These are phyloP conservation scores for Xylaria arbuscula DNA, from an alignment of 2,329 filamentous ascomycete species.

Conservation along the genomic window DNA sequence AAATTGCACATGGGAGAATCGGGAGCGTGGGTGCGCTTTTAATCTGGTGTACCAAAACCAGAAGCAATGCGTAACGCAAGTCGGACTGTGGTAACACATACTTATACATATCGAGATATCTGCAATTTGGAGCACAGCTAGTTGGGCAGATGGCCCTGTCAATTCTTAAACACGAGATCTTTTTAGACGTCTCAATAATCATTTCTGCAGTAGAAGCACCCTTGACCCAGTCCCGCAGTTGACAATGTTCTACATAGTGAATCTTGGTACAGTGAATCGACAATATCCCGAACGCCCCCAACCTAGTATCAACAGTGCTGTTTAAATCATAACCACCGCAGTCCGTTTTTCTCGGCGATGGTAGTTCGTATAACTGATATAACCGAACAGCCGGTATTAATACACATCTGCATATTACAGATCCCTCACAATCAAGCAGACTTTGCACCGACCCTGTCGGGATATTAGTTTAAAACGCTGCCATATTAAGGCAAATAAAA, in stretches of 20 bases:
- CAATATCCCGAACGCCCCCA: constrained; percentile 6
- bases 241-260: constrained; percentile 23
- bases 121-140: neutral
- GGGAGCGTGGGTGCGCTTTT: neutral
- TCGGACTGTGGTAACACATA: neutral
- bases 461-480: neutral
- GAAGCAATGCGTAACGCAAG: neutral
- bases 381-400: neutral
- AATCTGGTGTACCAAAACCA: neutral
- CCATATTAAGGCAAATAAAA: neutral
- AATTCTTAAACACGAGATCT: constrained; percentile 10
- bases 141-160: neutral
- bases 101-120: constrained; percentile 4
- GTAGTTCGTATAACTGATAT: neutral
- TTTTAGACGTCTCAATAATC: constrained; percentile 3
- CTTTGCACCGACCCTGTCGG: neutral
- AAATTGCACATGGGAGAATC: neutral
- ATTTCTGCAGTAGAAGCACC: constrained; percentile 7
- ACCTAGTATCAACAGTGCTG: neutral
- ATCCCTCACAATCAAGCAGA: neutral
- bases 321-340: neutral
- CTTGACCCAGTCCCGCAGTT: neutral
- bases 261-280: constrained; percentile 10
- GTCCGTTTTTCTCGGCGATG: constrained; percentile 1
- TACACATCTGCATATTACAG: neutral